phyloP scores from a whole-genome alignment of 2,329 filamentous ascomycete species.

The Rutstroemia sp. region DNA sequence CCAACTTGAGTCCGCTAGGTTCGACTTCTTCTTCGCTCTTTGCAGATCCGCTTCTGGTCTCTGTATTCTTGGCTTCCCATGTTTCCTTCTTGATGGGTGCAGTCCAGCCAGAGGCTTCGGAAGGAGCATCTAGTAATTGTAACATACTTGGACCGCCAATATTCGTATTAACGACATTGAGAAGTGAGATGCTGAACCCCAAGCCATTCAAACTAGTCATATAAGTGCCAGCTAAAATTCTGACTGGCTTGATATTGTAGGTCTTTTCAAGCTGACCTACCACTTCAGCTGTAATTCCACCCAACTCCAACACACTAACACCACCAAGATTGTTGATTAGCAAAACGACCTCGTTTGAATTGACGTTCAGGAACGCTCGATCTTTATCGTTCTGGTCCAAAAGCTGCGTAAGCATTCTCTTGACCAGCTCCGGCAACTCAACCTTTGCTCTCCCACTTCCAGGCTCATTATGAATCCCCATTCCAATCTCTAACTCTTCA shows the following conservation, averaged over 20 bases:
- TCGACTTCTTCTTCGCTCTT: constrained; percentile 27
- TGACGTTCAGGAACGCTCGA: constrained; percentile 52
- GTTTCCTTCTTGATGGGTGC: constrained; percentile 50
- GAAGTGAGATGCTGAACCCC: constrained; percentile 61
- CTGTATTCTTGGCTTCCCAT: constrained; percentile 44
- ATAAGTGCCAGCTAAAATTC: constrained; percentile 59
- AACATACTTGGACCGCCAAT: constrained; percentile 43
- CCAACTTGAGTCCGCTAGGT: constrained; percentile 26
- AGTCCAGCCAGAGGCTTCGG: constrained; percentile 61
- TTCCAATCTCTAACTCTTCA: constrained; percentile 57
- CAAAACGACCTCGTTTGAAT: constrained; percentile 54
- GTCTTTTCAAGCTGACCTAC: constrained; percentile 49
- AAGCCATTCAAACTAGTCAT: constrained; percentile 67
- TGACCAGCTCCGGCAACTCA: constrained; percentile 41
- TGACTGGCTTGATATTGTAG: constrained; percentile 52
- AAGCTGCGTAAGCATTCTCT: constrained; percentile 58
- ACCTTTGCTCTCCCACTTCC: constrained; percentile 44
- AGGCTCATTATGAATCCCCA: constrained; percentile 66
- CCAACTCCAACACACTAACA: constrained; percentile 58
- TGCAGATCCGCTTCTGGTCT: constrained; percentile 21
- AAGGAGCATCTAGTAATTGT: constrained; percentile 59
- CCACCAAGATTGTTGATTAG: constrained; percentile 65
- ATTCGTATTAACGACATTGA: constrained; percentile 51
- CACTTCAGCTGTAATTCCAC: constrained; percentile 61
- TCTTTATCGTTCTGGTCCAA: constrained; percentile 56